A percentile compares a stretch with the other conserved stretches of the same genome.
phyloP scores from a whole-genome alignment of 2,329 filamentous ascomycete species.

The Colletotrichum spaethianum region DNA sequence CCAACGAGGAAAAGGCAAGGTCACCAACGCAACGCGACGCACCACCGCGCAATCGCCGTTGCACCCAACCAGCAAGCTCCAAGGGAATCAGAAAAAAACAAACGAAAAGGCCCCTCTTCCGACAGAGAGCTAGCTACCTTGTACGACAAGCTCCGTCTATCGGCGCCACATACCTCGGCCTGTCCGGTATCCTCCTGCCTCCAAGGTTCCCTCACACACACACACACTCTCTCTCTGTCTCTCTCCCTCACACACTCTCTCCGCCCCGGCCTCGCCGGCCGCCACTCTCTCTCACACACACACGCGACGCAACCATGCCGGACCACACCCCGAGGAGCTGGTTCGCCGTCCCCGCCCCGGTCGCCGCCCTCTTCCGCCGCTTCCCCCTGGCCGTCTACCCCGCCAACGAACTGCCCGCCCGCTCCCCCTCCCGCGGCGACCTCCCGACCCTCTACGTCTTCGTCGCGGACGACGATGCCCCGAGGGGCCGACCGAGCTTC shows the following conservation, averaged over 20 bases:
- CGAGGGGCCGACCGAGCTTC: conserved; percentile 78
- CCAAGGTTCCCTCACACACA: neutral
- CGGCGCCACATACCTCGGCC: neutral
- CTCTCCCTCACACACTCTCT: neutral
- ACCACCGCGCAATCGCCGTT: neutral
- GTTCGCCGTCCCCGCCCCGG: conserved; percentile 78
- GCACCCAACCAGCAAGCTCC: neutral
- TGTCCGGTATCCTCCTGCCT: neutral
- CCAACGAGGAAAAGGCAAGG: conserved; percentile 17
- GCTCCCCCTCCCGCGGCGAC: conserved; percentile 61
- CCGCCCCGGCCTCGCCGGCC: conserved; percentile 16
- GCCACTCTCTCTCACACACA: conserved; percentile 11
- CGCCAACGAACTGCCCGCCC: conserved; percentile 80
- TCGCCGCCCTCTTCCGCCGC: conserved; percentile 86
- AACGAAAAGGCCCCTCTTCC: neutral
- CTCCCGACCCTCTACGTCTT: conserved; percentile 82
- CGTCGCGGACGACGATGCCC: conserved; percentile 74
- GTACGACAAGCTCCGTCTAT: conserved; percentile 2
- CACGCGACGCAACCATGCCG: conserved; percentile 38
- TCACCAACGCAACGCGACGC: neutral
- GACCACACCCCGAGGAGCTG: conserved; percentile 48
- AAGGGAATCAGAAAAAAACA: neutral
- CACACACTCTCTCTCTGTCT: neutral
- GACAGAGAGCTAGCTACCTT: neutral
- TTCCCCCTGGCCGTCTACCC: conserved; percentile 86